phyloP scores from a whole-genome alignment of 257 asterid genomes.

The Salvia splendens region DNA sequence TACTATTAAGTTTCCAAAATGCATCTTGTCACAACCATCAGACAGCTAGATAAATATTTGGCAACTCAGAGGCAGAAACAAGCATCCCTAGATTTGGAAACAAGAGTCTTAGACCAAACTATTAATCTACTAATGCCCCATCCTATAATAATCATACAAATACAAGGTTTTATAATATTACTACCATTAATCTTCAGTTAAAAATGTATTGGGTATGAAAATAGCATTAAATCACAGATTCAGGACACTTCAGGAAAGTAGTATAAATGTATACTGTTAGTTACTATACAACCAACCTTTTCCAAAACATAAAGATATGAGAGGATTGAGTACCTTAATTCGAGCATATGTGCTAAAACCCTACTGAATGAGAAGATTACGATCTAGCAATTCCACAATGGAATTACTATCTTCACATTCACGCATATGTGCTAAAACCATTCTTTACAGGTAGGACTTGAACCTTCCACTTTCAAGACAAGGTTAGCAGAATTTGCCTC shows the following conservation, averaged over 20 bases:
- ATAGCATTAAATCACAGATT: neutral
- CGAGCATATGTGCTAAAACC: constrained; percentile 48
- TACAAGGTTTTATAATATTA: neutral
- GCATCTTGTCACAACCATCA: neutral
- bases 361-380: constrained; percentile 45
- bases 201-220: neutral
- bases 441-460: constrained; percentile 39
- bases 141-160: neutral
- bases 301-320: constrained; percentile 4
- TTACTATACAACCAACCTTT: neutral
- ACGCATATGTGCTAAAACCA: no score
- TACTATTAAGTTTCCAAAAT: neutral
- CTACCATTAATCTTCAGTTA: neutral
- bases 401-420: constrained; percentile 30
- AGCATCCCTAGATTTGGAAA: neutral
- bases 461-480: constrained; percentile 30
- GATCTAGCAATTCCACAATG: constrained; percentile 42
- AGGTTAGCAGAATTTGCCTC: constrained; percentile 36
- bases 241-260: neutral
- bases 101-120: no score
- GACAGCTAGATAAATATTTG: neutral
- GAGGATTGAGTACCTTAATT: constrained; percentile 36
- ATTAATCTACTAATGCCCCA: neutral
- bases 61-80: neutral
- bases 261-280: neutral